Evolutionary conservation across 345 rosid species (phyloP).

Genomic region (Melaleuca quinquenervia): DNA sequence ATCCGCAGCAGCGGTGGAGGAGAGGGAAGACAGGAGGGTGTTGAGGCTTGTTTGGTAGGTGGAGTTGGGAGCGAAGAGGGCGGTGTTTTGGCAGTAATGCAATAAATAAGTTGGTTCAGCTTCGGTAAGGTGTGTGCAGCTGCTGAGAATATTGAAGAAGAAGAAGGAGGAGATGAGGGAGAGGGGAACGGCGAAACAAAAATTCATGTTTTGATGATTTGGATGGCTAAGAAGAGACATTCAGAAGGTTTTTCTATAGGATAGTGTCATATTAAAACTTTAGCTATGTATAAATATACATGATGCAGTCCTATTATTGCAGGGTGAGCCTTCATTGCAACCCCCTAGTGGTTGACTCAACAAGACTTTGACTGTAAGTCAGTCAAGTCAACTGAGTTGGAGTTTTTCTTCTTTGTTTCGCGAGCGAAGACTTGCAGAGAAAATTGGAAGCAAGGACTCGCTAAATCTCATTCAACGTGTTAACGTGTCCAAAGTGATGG

Average conservation of each 20-base stretch:
- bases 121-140: background rate
- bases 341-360: background rate
- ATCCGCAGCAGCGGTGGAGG: constrained; percentile 1
- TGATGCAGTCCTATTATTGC: too few relatives aligned
- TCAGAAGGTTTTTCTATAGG: background rate
- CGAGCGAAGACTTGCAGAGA: background rate
- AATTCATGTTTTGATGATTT: background rate
- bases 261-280: background rate
- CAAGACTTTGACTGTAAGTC: background rate
- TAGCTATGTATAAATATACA: background rate
- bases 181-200: background rate
- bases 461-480: background rate
- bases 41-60: constrained; percentile 4
- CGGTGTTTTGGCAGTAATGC: background rate
- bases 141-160: background rate
- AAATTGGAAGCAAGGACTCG: background rate
- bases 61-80: constrained; percentile 3
- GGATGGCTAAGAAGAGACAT: background rate
- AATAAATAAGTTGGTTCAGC: background rate
- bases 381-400: background rate
- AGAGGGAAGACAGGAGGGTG: constrained; percentile 6
- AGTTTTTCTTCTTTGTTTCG: background rate
- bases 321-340: background rate
- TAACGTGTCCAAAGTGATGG: background rate
- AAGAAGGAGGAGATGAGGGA: background rate